Evolutionary conservation across 2,329 filamentous ascomycete genomes (phyloP).

Genomic region (Sarocladiaceae sp.): DNA sequence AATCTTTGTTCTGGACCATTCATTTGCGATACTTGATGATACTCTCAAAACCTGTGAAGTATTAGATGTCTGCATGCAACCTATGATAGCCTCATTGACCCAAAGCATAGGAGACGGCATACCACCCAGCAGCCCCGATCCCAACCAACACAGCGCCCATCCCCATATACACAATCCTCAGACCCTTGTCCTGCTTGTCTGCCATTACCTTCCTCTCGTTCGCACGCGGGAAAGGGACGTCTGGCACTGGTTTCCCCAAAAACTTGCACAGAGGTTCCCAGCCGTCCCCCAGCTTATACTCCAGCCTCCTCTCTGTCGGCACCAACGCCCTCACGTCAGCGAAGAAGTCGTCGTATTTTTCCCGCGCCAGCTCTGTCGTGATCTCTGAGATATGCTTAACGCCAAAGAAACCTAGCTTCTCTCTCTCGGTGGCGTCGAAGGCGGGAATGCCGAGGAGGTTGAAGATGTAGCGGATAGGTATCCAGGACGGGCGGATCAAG

Average conservation of each 20-base stretch:
- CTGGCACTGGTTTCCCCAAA: constrained; percentile 13
- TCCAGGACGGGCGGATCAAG: neutral
- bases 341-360: constrained; percentile 16
- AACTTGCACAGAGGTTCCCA: constrained; percentile 22
- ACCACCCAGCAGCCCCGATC: too few relatives aligned
- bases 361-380: neutral
- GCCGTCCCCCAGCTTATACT: constrained; percentile 17
- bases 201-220: neutral
- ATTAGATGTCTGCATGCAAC: too few relatives aligned
- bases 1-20: too few relatives aligned
- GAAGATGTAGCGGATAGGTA: too few relatives aligned
- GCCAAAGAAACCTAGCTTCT: neutral
- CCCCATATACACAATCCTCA: too few relatives aligned
- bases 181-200: constrained; percentile 13
- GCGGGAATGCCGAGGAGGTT: neutral
- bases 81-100: too few relatives aligned
- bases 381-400: neutral
- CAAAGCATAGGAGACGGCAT: too few relatives aligned
- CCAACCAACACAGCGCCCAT: too few relatives aligned
- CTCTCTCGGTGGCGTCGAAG: neutral
- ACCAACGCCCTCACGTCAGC: constrained; percentile 12
- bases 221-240: neutral
- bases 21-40: too few relatives aligned
- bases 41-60: too few relatives aligned
- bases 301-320: constrained; percentile 14